Conservation (phyloP, 805 yeast genomes). For the Kazachstania taianensis region DNA sequence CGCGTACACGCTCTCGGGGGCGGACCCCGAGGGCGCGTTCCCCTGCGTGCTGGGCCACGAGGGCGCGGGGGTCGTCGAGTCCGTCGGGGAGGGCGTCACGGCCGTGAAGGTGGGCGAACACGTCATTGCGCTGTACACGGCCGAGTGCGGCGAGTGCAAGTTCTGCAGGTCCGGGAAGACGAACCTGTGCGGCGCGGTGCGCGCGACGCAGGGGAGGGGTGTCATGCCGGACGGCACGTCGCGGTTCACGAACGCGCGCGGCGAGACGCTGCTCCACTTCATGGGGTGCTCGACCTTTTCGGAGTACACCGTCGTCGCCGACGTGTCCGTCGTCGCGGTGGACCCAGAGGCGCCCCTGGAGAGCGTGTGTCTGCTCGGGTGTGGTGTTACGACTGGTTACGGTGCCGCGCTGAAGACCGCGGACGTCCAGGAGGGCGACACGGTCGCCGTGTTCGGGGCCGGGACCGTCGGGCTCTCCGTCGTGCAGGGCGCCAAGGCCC, state of each 20-base stretch:
- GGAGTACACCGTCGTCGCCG: conserved; percentile 96
- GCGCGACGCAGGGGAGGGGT: conserved; percentile 98
- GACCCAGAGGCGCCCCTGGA: conserved; percentile 76
- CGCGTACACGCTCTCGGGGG: conserved; percentile 90
- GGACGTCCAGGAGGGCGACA: conserved; percentile 75
- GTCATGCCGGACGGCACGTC: conserved; percentile 97
- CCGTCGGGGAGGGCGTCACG: conserved; percentile 89
- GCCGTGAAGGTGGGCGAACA: conserved; percentile 86
- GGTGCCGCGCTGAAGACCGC: conserved; percentile 97
- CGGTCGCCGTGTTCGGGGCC: conserved; percentile 93
- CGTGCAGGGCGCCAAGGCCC: conserved; percentile 83
- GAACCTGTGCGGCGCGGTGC: conserved; percentile 87
- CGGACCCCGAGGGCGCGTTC: conserved; percentile 93
- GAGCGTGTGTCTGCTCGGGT: conserved; percentile 85
- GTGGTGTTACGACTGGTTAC: conserved; percentile 97
- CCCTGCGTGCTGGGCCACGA: conserved; percentile 94
- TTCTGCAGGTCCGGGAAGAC: conserved; percentile 94
- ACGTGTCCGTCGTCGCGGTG: conserved; percentile 90
- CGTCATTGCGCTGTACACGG: conserved; percentile 90
- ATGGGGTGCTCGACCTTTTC: conserved; percentile 98
- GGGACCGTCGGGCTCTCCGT: conserved; percentile 97
- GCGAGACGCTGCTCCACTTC: conserved; percentile 77
- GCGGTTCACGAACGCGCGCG: conserved; percentile 71
- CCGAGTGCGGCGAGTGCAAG: conserved; percentile 92
- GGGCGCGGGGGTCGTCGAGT: conserved; percentile 95